Conservation (phyloP, 371 early-diverging fungal genomes). For the Mucor lusitanicus region DNA sequence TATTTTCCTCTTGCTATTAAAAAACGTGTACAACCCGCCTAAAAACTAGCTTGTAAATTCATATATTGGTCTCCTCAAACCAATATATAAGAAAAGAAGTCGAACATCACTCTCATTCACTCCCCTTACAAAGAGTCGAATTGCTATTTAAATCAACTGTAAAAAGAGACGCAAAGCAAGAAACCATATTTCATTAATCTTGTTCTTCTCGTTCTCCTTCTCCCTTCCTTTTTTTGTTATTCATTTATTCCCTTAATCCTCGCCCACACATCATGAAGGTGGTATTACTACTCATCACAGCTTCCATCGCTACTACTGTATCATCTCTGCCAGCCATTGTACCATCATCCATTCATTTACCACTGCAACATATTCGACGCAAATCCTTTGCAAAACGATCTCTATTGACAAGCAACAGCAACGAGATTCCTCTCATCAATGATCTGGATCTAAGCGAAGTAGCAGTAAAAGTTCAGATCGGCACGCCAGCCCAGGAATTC, state of each 20-base stretch:
- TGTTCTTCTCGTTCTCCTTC: neutral
- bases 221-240: neutral
- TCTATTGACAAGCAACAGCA: neutral
- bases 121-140: neutral
- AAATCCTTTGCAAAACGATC: neutral
- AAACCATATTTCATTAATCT: neutral
- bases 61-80: neutral
- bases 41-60: neutral
- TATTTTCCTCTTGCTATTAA: neutral
- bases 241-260: neutral
- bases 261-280: neutral
- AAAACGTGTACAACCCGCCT: conserved; percentile 1
- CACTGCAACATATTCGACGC: neutral
- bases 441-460: conserved; percentile 35
- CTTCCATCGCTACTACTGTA: neutral
- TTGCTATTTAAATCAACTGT: neutral
- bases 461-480: conserved; percentile 52
- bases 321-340: neutral
- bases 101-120: neutral
- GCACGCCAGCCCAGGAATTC: conserved; percentile 66
- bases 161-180: neutral
- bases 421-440: conserved; percentile 21
- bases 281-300: neutral
- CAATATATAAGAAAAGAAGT: conserved; percentile 1
- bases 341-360: conserved; percentile 14